Evolutionary conservation across 306 rosid genomes (phyloP).

Genomic region (Leucaena leucocephala): DNA sequence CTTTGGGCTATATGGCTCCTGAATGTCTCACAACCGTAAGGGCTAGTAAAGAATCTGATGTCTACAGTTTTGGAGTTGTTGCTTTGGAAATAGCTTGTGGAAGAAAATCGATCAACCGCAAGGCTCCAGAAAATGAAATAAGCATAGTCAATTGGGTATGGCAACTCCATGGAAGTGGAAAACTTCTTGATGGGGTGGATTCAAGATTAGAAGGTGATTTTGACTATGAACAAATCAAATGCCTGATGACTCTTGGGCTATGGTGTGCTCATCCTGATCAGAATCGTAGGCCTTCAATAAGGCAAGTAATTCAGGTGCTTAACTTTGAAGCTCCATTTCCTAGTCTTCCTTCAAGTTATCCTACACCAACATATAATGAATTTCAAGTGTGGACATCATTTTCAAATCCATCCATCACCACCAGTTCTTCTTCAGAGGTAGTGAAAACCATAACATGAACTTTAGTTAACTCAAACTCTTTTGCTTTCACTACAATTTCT

Average conservation of each 20-base stretch:
- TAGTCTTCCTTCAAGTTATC: neutral
- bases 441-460: too few relatives aligned
- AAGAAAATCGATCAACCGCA: neutral
- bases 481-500: too few relatives aligned
- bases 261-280: neutral
- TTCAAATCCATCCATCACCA: too few relatives aligned
- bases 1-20: conserved; percentile 12
- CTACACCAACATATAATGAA: neutral
- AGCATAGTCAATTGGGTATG: conserved; percentile 34
- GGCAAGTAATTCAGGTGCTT: neutral
- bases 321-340: neutral
- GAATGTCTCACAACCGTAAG: neutral
- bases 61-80: conserved; percentile 4
- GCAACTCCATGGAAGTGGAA: conserved; percentile 31
- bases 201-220: conserved; percentile 17
- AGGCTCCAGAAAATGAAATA: neutral
- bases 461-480: too few relatives aligned
- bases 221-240: conserved; percentile 27
- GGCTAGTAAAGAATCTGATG: neutral
- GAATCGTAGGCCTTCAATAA: neutral
- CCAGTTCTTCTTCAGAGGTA: too few relatives aligned
- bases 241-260: neutral
- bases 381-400: too few relatives aligned
- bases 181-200: neutral
- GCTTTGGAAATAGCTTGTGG: conserved; percentile 25